Evolutionary conservation across 164 flowering plant genomes (phyloP), one percentile per base, ranked within the genome.

Genomic region (Akebia trifoliata): DNA sequence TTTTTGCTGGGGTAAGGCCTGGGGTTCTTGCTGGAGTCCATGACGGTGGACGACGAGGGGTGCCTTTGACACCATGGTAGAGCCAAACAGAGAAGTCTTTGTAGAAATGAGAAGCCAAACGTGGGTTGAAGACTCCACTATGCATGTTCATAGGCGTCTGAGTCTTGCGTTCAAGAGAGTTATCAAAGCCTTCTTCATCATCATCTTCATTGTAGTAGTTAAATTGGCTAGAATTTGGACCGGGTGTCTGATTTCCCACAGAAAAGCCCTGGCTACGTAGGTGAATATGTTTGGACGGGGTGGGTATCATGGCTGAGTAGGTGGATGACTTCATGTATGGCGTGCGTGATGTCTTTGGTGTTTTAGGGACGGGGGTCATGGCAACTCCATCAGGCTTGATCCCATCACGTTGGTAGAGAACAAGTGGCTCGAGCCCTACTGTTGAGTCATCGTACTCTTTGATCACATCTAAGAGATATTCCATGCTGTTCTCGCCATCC

Each of bases 1-100:
- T 78, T 61, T 69, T 76, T 2, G 40, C 54, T 1, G 90, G 85
- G 17, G 90, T 84, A 4, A 57, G 45, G 38, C 76, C 76, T 0
- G 85, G 87, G 37, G 85, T 85, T 66, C 84, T 73, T 1, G 85
- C 87, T 0, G 90, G 90, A 39, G 94, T 86, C 94, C 94, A 86
- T 12, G 90, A 74, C 1, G 94, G 94, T 17, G 69, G 73, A 5
- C 78, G 79, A 2, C 74, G 78, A 17, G 94, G 84, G 0, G 90
- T 82, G 43, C 86, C 75, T 35, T 57, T 74, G 43, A 86, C 94
- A 17, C 87, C 87, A 57, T 79, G 63, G 77, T 82, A 83, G 36
- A 86, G 11, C 94, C 87, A 86, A 24, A 71, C 78, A 0, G 87
- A 66, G 73, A 86, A 82, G 34, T 86, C 87, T 58, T 78, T 82